Conservation (phyloP, 345 rosid species). For the Eucalyptus decipiens region DNA sequence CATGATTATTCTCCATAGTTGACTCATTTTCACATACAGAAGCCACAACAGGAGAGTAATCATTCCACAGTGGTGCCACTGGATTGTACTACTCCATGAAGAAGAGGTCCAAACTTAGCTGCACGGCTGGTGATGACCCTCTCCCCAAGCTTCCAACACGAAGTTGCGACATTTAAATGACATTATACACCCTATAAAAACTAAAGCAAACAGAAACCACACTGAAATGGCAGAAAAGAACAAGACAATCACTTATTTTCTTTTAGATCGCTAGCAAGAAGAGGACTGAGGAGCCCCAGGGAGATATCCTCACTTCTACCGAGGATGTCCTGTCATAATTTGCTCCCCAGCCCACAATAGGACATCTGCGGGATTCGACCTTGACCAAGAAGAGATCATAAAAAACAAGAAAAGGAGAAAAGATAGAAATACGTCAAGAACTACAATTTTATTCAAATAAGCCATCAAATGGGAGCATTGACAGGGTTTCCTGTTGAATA, state of each 20-base stretch:
- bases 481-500: neutral
- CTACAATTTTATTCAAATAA: neutral
- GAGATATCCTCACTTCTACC: slow-evolving; percentile 56
- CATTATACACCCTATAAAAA: neutral
- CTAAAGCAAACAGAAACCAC: neutral
- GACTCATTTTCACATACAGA: slow-evolving; percentile 23
- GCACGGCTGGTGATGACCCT: slow-evolving; percentile 44
- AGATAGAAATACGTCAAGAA: neutral
- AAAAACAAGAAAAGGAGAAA: neutral
- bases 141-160: slow-evolving; percentile 35
- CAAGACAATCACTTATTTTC: slow-evolving; percentile 37
- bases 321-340: slow-evolving; percentile 46
- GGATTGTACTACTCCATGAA: slow-evolving; percentile 35
- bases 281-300: slow-evolving; percentile 30
- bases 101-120: slow-evolving; percentile 36
- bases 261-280: slow-evolving; percentile 48
- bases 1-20: slow-evolving; percentile 4
- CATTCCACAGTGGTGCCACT: slow-evolving; percentile 22
- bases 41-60: slow-evolving; percentile 45
- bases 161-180: slow-evolving; percentile 27
- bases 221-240: neutral
- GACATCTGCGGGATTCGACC: slow-evolving; percentile 36
- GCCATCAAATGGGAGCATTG: neutral
- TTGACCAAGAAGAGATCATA: slow-evolving; percentile 1
- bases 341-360: slow-evolving; percentile 49